Percentiles rank a stretch among this genome's conserved stretches.
Conservation (phyloP, 345 rosid genomes). For the Citrus trifoliata region DNA sequence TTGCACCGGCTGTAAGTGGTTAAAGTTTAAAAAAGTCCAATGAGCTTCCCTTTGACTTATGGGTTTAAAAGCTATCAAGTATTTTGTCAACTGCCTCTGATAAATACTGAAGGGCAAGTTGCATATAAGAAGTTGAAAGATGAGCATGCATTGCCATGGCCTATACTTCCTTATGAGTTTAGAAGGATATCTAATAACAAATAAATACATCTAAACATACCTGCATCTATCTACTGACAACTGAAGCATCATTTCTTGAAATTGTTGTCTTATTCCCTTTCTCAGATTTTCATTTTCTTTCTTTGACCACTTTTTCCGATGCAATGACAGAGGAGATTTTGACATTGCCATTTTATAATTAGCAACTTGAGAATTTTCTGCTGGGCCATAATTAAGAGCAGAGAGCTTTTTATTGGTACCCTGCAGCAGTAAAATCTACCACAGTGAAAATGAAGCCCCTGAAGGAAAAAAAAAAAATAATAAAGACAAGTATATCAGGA, state of each 20-base stretch:
- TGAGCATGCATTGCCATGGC: neutral
- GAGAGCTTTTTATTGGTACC: conserved; percentile 44
- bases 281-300: conserved; percentile 67
- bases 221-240: conserved; percentile 57
- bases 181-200: neutral
- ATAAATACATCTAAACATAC: conserved; percentile 26
- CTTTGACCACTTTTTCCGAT: conserved; percentile 67
- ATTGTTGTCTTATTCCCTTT: conserved; percentile 70
- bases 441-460: conserved; percentile 7
- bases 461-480: conserved; percentile 5
- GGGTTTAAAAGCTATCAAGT: neutral
- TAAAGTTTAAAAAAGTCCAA: neutral
- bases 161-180: neutral
- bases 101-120: neutral
- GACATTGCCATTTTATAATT: conserved; percentile 52
- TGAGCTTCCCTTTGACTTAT: neutral
- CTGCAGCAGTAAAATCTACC: conserved; percentile 38
- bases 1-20: neutral
- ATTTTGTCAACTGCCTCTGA: neutral
- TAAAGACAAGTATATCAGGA: neutral
- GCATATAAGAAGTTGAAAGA: neutral
- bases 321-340: conserved; percentile 47
- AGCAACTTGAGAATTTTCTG: conserved; percentile 64
- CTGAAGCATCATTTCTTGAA: conserved; percentile 63
- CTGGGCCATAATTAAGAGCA: conserved; percentile 56